Conservation (phyloP, 1,284 basidiomycete genomes). For the Gomphus bonarii region DNA sequence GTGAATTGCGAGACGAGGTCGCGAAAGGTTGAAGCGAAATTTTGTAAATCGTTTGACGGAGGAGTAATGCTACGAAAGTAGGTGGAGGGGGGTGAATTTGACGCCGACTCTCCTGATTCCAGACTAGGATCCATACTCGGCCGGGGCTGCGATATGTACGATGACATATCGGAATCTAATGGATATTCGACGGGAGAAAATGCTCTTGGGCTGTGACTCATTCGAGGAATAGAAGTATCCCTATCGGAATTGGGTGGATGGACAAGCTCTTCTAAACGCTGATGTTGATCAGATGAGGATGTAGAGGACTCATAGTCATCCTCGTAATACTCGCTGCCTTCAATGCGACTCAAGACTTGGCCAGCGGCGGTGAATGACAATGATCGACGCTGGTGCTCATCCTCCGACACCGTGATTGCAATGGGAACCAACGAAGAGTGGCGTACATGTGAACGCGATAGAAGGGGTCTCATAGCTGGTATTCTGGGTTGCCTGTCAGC, state of each 20-base stretch:
- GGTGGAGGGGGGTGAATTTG: neutral
- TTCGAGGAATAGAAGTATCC: neutral
- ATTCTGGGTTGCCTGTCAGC: neutral
- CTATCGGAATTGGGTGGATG: neutral
- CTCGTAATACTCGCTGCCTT: neutral
- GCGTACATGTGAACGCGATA: neutral
- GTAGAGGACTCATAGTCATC: neutral
- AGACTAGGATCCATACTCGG: neutral
- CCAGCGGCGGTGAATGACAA: constrained; percentile 7
- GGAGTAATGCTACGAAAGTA: neutral
- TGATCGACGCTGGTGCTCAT: neutral
- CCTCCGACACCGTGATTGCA: neutral
- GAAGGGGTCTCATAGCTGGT: neutral
- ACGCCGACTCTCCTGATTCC: neutral
- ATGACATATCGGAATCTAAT: neutral
- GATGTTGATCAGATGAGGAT: neutral
- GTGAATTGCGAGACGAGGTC: constrained; percentile 37
- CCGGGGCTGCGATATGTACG: neutral
- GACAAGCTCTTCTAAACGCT: neutral
- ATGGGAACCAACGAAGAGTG: neutral
- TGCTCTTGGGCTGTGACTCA: neutral
- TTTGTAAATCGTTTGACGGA: constrained; percentile 23
- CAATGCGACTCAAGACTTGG: neutral
- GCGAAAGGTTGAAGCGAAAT: constrained; percentile 40
- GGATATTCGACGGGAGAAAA: neutral